These are phyloP conservation scores for Rhodosporidiobolus sp. DNA, from an alignment of 768 basidiomycete genomes.

Conservation along the genomic window DNA sequence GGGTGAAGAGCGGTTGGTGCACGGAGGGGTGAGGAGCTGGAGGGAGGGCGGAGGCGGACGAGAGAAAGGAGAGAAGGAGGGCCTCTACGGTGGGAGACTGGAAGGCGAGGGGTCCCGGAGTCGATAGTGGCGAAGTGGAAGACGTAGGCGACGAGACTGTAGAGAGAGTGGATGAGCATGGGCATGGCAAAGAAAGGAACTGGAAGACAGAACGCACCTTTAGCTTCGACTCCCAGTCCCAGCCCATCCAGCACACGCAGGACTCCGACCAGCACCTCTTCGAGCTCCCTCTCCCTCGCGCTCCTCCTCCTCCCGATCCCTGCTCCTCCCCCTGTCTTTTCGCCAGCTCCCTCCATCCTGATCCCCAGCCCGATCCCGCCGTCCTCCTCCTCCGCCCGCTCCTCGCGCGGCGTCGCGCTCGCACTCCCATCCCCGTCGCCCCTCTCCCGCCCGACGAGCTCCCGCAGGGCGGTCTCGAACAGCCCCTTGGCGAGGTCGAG, in stretches of 20 bases:
- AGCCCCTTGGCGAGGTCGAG: background rate
- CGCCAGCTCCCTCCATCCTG: background rate
- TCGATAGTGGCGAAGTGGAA: background rate
- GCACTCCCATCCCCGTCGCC: background rate
- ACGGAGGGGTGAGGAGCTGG: too few species aligned
- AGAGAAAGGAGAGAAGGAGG: slow-evolving; percentile 2
- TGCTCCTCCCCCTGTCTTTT: background rate
- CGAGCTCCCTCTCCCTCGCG: background rate
- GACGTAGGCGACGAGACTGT: background rate
- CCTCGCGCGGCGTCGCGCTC: background rate
- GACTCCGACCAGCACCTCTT: background rate
- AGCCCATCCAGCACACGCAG: background rate
- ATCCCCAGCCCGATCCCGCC: background rate
- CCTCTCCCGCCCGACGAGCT: slow-evolving; percentile 1
- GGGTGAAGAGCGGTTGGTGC: background rate
- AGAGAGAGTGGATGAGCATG: background rate
- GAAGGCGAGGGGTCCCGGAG: background rate
- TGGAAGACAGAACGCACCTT: background rate
- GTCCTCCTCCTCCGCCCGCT: background rate
- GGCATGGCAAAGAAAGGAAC: background rate
- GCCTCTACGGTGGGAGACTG: background rate
- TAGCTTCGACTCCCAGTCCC: background rate
- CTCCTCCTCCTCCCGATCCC: too few species aligned
- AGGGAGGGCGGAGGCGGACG: background rate
- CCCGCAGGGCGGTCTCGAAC: background rate